Evolutionary conservation across 331 rosid genomes (phyloP).

Genomic region (Erythrophleum ivorense): DNA sequence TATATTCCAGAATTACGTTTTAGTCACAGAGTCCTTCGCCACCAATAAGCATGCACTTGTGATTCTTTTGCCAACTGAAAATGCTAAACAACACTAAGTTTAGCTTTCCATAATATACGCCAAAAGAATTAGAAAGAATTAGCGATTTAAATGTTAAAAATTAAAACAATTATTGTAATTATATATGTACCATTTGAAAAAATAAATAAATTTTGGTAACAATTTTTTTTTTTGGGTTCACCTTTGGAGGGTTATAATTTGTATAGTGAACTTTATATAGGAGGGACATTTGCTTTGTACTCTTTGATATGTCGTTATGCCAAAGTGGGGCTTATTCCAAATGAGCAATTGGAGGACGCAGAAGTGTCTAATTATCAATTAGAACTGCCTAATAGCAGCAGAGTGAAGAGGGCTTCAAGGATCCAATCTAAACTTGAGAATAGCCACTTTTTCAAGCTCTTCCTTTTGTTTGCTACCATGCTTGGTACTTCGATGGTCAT

Average conservation of each 20-base stretch:
- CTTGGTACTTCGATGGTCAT: slow-evolving; percentile 87
- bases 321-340: slow-evolving; percentile 60
- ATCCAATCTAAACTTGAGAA: slow-evolving; percentile 58
- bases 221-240: neutral
- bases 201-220: neutral
- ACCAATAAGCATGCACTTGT: neutral
- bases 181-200: neutral
- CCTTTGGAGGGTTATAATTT: neutral
- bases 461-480: slow-evolving; percentile 68
- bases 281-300: slow-evolving; percentile 81
- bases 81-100: too few relatives aligned
- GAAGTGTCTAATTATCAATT: slow-evolving; percentile 60
- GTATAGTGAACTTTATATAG: slow-evolving; percentile 38
- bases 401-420: slow-evolving; percentile 54
- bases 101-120: neutral
- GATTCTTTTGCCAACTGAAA: too few relatives aligned
- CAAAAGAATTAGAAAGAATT: neutral
- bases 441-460: slow-evolving; percentile 51
- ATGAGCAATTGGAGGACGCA: slow-evolving; percentile 58
- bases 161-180: neutral
- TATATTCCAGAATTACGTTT: neutral
- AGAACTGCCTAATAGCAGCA: slow-evolving; percentile 37
- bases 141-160: neutral
- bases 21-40: neutral
- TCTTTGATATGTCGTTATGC: slow-evolving; percentile 76